phyloP scores from a whole-genome alignment of 1,139 yeast species.

The Debaryomycetaceae sp. region DNA sequence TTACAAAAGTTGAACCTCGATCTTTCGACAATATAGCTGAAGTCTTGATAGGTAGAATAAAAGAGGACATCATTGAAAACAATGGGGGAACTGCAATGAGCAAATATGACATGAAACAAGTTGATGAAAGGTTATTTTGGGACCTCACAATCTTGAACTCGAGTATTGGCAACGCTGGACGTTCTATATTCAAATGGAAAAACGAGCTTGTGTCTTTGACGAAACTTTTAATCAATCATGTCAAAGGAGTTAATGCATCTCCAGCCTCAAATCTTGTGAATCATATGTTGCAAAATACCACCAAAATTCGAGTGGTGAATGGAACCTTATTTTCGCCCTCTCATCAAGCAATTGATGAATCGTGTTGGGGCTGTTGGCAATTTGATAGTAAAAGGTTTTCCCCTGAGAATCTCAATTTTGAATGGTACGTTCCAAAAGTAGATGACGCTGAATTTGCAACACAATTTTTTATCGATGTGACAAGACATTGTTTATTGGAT shows the following conservation, averaged over 20 bases:
- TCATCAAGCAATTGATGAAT: constrained; percentile 41
- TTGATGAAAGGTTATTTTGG: constrained; percentile 78
- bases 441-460: constrained; percentile 62
- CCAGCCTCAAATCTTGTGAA: constrained; percentile 55
- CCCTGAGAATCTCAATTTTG: constrained; percentile 47
- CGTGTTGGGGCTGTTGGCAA: constrained; percentile 74
- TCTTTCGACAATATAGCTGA: constrained; percentile 44
- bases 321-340: constrained; percentile 49
- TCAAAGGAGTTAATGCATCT: constrained; percentile 61
- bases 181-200: constrained; percentile 41
- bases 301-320: constrained; percentile 58
- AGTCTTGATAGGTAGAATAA: constrained; percentile 50
- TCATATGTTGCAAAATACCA: constrained; percentile 61
- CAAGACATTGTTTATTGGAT: not conserved
- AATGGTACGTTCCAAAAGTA: constrained; percentile 72
- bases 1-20: constrained; percentile 60
- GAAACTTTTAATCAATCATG: constrained; percentile 48
- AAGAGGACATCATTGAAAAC: constrained; percentile 72
- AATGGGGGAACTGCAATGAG: constrained; percentile 80
- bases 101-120: constrained; percentile 64
- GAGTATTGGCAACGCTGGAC: constrained; percentile 66
- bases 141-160: constrained; percentile 70
- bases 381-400: constrained; percentile 41
- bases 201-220: constrained; percentile 52
- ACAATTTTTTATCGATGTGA: constrained; percentile 44